Percentiles rank a stretch among this genome's conserved stretches.
Evolutionary conservation across 164 flowering plant genomes (phyloP).

Genomic region (Cinnamomum chago): DNA sequence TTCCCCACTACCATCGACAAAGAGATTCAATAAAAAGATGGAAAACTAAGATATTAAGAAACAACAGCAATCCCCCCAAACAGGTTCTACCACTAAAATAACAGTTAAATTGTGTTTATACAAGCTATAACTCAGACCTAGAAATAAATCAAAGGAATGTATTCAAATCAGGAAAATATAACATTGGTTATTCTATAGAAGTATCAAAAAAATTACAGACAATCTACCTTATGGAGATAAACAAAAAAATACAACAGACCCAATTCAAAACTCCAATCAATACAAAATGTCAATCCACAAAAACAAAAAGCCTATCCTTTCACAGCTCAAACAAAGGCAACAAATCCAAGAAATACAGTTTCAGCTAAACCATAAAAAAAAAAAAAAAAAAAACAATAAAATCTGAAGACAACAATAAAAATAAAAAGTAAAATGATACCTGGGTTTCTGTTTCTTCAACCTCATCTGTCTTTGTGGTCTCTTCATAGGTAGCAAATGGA

Average conservation of each 20-base stretch:
- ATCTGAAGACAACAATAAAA: background rate
- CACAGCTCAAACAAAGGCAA: background rate
- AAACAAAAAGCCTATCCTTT: background rate
- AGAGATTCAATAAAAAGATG: background rate
- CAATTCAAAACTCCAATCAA: background rate
- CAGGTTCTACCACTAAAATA: background rate
- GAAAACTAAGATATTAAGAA: background rate
- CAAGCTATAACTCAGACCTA: background rate
- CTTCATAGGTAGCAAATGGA: slow-evolving; percentile 15
- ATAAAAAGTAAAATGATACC: slow-evolving; percentile 4
- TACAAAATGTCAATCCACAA: too few relatives aligned
- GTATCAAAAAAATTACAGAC: too few relatives aligned
- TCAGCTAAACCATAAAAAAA: background rate
- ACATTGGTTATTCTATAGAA: too few relatives aligned
- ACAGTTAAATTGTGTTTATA: background rate
- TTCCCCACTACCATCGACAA: too few relatives aligned
- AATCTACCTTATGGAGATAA: too few relatives aligned
- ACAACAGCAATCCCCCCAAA: background rate
- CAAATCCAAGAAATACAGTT: background rate
- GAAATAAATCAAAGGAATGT: too few relatives aligned
- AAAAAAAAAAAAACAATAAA: background rate
- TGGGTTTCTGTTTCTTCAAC: slow-evolving; percentile 13
- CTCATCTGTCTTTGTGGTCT: slow-evolving; percentile 17
- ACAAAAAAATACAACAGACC: background rate
- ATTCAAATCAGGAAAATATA: too few relatives aligned